These are phyloP conservation scores for Metarhizium guizhouense DNA, from an alignment of 2,329 filamentous ascomycete species.

Conservation along the genomic window DNA sequence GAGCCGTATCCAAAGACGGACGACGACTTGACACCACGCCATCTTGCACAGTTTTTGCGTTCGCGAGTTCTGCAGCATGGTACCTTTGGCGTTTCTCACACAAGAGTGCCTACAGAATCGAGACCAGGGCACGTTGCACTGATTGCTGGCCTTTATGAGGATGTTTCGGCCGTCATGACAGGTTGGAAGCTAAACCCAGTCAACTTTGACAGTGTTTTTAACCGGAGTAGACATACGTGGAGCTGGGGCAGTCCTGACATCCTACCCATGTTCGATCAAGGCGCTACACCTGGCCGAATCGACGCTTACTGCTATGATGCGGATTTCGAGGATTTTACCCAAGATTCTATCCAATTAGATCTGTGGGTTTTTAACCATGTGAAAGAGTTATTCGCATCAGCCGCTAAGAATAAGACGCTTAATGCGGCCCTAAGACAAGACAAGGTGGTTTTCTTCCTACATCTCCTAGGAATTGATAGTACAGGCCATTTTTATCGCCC, in stretches of 20 bases:
- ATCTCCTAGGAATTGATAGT: slow-evolving; percentile 86
- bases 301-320: slow-evolving; percentile 75
- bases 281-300: slow-evolving; percentile 76
- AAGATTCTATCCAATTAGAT: slow-evolving; percentile 72
- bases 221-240: slow-evolving; percentile 93
- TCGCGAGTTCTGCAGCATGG: slow-evolving; percentile 81
- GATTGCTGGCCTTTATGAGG: slow-evolving; percentile 93
- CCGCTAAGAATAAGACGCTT: slow-evolving; percentile 67
- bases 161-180: slow-evolving; percentile 93
- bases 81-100: slow-evolving; percentile 96
- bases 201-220: slow-evolving; percentile 98
- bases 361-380: slow-evolving; percentile 95
- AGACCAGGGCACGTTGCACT: slow-evolving; percentile 92
- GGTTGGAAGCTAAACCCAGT: slow-evolving; percentile 98
- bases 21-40: slow-evolving; percentile 61
- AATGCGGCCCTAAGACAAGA: slow-evolving; percentile 69
- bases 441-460: slow-evolving; percentile 89
- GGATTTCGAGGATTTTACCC: slow-evolving; percentile 84
- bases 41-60: slow-evolving; percentile 83
- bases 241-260: slow-evolving; percentile 99
- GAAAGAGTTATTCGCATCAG: slow-evolving; percentile 74
- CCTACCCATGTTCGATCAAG: slow-evolving; percentile 90
- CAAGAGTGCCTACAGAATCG: slow-evolving; percentile 92
- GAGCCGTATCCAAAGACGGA: slow-evolving; percentile 68
- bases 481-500: slow-evolving; percentile 79